Evolutionary conservation across 768 basidiomycete genomes (phyloP).

Genomic region (Russula sp.): DNA sequence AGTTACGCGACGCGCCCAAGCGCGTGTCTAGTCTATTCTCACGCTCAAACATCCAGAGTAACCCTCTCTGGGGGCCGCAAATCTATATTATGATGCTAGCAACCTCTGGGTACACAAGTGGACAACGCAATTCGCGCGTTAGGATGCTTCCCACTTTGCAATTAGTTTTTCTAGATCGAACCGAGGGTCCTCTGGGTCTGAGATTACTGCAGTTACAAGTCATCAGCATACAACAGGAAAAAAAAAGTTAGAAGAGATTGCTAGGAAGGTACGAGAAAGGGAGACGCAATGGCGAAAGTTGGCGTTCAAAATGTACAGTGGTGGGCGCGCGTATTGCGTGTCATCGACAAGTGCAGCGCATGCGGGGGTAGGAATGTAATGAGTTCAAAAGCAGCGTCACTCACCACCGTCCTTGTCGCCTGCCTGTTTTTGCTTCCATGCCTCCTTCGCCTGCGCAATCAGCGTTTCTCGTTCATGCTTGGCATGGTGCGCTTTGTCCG

Average conservation of each 20-base stretch:
- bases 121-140: conserved; percentile 28
- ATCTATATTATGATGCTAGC: conserved; percentile 30
- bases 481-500: conserved; percentile 70
- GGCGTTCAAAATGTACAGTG: not conserved
- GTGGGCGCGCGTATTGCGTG: not conserved
- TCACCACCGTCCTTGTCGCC: conserved; percentile 54
- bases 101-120: conserved; percentile 18
- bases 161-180: conserved; percentile 95
- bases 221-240: conserved; percentile 9
- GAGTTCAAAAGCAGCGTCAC: conserved; percentile 34
- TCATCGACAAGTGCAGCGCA: conserved; percentile 1
- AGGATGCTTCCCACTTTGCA: conserved; percentile 69
- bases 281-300: too few relatives aligned
- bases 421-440: conserved; percentile 79
- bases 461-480: conserved; percentile 71
- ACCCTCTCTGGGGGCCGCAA: not conserved
- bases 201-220: conserved; percentile 59
- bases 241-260: not conserved
- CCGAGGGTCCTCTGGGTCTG: conserved; percentile 90
- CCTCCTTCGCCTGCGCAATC: conserved; percentile 83
- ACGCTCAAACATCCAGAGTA: conserved; percentile 10
- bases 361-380: not conserved
- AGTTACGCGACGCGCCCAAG: conserved; percentile 22
- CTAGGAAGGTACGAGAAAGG: not conserved
- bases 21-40: conserved; percentile 15